Evolutionary conservation across 495 filamentous ascomycete species (phyloP).

Genomic region (Penicillium atrosanguineum): DNA sequence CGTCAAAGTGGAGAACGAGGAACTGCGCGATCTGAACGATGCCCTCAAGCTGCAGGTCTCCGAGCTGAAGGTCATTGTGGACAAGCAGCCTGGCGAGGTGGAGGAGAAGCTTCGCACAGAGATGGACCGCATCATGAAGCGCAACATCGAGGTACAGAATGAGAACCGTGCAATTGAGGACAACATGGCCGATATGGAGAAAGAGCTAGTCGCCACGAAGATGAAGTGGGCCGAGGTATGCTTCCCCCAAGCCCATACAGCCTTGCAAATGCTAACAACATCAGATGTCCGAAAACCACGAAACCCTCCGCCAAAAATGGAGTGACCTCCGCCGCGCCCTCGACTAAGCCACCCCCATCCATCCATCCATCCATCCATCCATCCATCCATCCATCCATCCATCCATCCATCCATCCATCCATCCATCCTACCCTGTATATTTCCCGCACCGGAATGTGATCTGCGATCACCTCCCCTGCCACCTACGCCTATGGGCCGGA

Average conservation of each 20-base stretch:
- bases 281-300: slow-evolving; percentile 61
- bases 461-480: slow-evolving; percentile 20
- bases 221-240: slow-evolving; percentile 90
- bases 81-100: slow-evolving; percentile 85
- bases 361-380: background rate
- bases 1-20: slow-evolving; percentile 90
- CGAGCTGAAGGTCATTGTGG: slow-evolving; percentile 79
- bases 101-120: slow-evolving; percentile 78
- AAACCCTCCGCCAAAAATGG: slow-evolving; percentile 76
- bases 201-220: slow-evolving; percentile 88
- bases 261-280: slow-evolving; percentile 10
- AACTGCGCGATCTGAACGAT: slow-evolving; percentile 84
- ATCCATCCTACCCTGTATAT: slow-evolving; percentile 23
- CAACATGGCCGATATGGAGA: slow-evolving; percentile 90
- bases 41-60: slow-evolving; percentile 75
- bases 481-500: slow-evolving; percentile 17
- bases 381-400: background rate
- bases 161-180: slow-evolving; percentile 89
- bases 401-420: background rate
- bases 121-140: slow-evolving; percentile 88
- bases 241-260: background rate
- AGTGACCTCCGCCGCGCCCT: slow-evolving; percentile 72
- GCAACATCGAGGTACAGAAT: slow-evolving; percentile 91
- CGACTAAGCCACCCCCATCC: too few species aligned
- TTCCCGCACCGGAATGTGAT: slow-evolving; percentile 17